phyloP scores from a whole-genome alignment of 495 filamentous ascomycete genomes.

The Clohesyomyces aquaticus region DNA sequence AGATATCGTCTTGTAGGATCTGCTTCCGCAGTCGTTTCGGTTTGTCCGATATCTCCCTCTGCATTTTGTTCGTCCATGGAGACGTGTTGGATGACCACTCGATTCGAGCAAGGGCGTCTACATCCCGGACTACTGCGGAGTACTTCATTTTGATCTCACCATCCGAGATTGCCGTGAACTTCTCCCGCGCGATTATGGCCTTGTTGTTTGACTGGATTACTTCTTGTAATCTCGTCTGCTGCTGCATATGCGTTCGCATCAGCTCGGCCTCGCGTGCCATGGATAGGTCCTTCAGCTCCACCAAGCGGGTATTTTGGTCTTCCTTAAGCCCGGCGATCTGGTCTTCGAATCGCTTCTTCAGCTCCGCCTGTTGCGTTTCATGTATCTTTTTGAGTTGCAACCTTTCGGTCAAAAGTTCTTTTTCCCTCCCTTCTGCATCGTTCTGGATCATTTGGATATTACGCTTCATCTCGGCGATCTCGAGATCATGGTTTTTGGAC shows the following conservation, averaged over 20 bases:
- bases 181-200: slow-evolving; percentile 9
- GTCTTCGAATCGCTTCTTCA: not conserved
- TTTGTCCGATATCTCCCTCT: not conserved
- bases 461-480: not conserved
- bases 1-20: slow-evolving; percentile 31
- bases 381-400: not conserved
- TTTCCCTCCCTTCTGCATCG: not conserved
- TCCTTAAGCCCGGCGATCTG: not conserved
- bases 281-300: not conserved
- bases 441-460: not conserved
- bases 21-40: slow-evolving; percentile 20
- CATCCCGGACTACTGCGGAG: slow-evolving; percentile 1
- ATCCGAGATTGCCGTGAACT: slow-evolving; percentile 14
- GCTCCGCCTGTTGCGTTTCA: not conserved
- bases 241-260: not conserved
- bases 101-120: slow-evolving; percentile 17
- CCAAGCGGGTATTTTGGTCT: not conserved
- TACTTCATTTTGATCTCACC: slow-evolving; percentile 11
- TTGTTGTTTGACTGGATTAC: slow-evolving; percentile 12
- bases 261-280: not conserved
- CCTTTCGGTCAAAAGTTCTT: not conserved
- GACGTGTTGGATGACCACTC: slow-evolving; percentile 14
- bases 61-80: slow-evolving; percentile 16
- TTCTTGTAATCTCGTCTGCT: not conserved
- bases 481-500: not conserved